These are phyloP conservation scores for Pleurotus eryngii DNA, from an alignment of 768 basidiomycete species.

Conservation along the genomic window DNA sequence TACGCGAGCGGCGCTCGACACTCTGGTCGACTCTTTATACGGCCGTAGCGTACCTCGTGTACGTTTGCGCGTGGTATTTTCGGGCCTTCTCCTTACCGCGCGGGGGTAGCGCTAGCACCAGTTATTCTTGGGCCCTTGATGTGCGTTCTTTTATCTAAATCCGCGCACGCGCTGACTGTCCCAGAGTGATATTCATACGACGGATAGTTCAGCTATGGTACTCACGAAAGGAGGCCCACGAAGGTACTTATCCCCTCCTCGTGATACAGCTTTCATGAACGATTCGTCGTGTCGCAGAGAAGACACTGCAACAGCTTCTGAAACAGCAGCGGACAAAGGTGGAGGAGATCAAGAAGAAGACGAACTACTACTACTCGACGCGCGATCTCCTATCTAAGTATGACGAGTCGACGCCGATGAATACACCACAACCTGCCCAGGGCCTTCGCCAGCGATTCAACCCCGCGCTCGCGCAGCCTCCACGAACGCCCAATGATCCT, in stretches of 20 bases:
- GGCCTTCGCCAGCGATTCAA: constrained; percentile 36
- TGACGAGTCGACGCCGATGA: constrained; percentile 53
- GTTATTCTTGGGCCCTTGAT: constrained; percentile 74
- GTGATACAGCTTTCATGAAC: background rate
- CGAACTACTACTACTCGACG: constrained; percentile 93
- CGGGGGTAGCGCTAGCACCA: constrained; percentile 51
- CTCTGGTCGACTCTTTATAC: constrained; percentile 78
- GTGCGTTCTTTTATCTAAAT: constrained; percentile 42
- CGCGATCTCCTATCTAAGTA: constrained; percentile 88
- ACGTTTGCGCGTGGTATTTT: constrained; percentile 73
- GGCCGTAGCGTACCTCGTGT: constrained; percentile 67
- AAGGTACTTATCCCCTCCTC: constrained; percentile 48
- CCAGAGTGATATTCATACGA: constrained; percentile 70
- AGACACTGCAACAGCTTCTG: constrained; percentile 66
- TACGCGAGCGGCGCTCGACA: constrained; percentile 78
- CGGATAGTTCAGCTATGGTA: constrained; percentile 86
- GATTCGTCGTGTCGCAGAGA: constrained; percentile 51
- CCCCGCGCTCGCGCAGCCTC: constrained; percentile 13
- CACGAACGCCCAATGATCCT: constrained; percentile 13
- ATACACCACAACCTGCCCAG: constrained; percentile 22
- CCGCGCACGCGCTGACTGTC: too few species aligned
- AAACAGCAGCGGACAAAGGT: constrained; percentile 82
- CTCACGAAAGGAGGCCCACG: constrained; percentile 70
- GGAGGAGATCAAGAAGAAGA: constrained; percentile 97
- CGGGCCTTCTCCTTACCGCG: constrained; percentile 25